Conservation (phyloP, 768 basidiomycete genomes). For the Hysterangium stoloniferum region DNA sequence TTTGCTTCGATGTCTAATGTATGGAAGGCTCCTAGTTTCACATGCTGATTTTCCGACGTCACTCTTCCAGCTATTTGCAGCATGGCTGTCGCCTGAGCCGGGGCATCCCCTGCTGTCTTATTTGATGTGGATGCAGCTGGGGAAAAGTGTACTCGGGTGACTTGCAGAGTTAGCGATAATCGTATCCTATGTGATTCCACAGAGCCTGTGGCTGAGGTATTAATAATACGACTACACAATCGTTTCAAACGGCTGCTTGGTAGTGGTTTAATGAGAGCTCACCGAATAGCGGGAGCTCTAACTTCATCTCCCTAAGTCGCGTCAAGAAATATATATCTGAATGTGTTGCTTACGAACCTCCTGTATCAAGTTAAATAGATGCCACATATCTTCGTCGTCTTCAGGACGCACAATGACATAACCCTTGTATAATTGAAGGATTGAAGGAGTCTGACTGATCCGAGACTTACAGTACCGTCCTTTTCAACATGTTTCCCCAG, state of each 20-base stretch:
- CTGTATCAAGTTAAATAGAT: constrained; percentile 94
- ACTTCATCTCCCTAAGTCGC: constrained; percentile 61
- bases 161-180: constrained; percentile 75
- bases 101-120: constrained; percentile 23
- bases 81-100: constrained; percentile 28
- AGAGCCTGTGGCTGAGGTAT: constrained; percentile 85
- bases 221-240: constrained; percentile 71
- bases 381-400: constrained; percentile 99
- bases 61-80: constrained; percentile 87
- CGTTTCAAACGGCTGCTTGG: not conserved
- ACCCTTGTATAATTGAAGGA: constrained; percentile 44
- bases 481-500: constrained; percentile 79
- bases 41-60: constrained; percentile 77
- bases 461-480: constrained; percentile 58
- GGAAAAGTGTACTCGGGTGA: constrained; percentile 74
- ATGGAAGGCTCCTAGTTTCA: constrained; percentile 89
- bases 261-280: constrained; percentile 16
- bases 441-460: not conserved
- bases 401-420: constrained; percentile 92
- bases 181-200: constrained; percentile 86
- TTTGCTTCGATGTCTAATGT: constrained; percentile 91
- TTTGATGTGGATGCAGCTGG: constrained; percentile 49
- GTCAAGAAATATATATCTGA: constrained; percentile 10
- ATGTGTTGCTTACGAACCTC: constrained; percentile 33
- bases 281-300: constrained; percentile 80